phyloP scores from a whole-genome alignment of 495 filamentous ascomycete genomes.

The Penicillium taxi region DNA sequence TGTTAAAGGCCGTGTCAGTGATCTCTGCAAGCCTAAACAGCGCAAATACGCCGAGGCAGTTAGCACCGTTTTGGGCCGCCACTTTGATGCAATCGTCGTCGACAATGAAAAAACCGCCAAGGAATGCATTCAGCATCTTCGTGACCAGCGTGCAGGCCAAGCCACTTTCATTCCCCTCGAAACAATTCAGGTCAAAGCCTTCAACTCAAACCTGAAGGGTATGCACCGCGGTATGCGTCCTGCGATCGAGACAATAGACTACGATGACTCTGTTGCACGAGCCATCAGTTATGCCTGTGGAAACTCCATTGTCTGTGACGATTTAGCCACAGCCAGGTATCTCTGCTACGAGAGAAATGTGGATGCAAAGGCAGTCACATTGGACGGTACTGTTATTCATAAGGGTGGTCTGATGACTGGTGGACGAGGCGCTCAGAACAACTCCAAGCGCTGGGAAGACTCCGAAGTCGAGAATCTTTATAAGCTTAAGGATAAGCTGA shows the following conservation, averaged over 20 bases:
- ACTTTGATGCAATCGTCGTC: slow-evolving; percentile 92
- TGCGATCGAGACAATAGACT: slow-evolving; percentile 94
- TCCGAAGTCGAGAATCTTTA: slow-evolving; percentile 75
- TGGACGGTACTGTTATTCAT: slow-evolving; percentile 90
- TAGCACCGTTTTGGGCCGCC: slow-evolving; percentile 81
- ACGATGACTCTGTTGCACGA: slow-evolving; percentile 75
- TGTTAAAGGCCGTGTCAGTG: slow-evolving; percentile 81
- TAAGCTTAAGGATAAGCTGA: slow-evolving; percentile 61
- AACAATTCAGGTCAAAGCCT: slow-evolving; percentile 86
- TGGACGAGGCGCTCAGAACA: slow-evolving; percentile 67
- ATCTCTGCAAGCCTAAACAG: slow-evolving; percentile 91
- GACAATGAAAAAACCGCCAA: slow-evolving; percentile 91
- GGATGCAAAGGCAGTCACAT: slow-evolving; percentile 86
- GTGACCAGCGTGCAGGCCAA: slow-evolving; percentile 75
- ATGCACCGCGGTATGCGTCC: slow-evolving; percentile 77
- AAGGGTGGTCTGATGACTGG: slow-evolving; percentile 98
- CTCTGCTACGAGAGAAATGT: slow-evolving; percentile 80
- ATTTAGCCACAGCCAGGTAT: slow-evolving; percentile 71
- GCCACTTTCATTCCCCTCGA: slow-evolving; percentile 92
- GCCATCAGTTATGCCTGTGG: slow-evolving; percentile 94
- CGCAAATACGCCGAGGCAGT: slow-evolving; percentile 93
- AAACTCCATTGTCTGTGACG: slow-evolving; percentile 92
- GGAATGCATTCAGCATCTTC: slow-evolving; percentile 89
- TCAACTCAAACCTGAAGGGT: slow-evolving; percentile 84
- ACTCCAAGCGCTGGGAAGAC: slow-evolving; percentile 80